phyloP scores from a whole-genome alignment of 257 asterid genomes.

The Gentiana macrophylla region DNA sequence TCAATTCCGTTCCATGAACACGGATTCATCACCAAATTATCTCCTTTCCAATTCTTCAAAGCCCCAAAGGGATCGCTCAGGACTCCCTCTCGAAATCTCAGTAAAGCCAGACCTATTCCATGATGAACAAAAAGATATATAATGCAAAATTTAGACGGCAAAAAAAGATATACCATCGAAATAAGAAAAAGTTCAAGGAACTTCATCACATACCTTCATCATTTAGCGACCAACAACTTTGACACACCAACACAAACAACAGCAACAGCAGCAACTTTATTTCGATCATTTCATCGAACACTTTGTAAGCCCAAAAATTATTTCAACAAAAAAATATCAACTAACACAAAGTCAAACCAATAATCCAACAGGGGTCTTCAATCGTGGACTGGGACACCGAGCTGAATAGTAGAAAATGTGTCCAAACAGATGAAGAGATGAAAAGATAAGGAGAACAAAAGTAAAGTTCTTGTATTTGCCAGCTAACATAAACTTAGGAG shows the following conservation, averaged over 20 bases:
- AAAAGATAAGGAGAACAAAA: background rate
- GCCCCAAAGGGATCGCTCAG: slow-evolving; percentile 53
- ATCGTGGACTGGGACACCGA: slow-evolving; percentile 14
- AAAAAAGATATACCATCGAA: background rate
- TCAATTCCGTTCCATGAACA: slow-evolving; percentile 80
- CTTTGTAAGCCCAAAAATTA: slow-evolving; percentile 13
- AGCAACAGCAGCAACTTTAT: slow-evolving; percentile 8
- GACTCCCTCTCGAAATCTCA: slow-evolving; percentile 50
- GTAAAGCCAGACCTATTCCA: slow-evolving; percentile 51
- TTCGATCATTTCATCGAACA: slow-evolving; percentile 17
- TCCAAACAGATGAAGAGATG: background rate
- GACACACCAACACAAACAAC: slow-evolving; percentile 15
- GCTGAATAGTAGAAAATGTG: slow-evolving; percentile 16
- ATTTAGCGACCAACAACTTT: slow-evolving; percentile 29
- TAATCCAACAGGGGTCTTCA: slow-evolving; percentile 14
- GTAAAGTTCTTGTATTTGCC: slow-evolving; percentile 6
- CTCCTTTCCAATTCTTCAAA: slow-evolving; percentile 56
- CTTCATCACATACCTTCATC: slow-evolving; percentile 45
- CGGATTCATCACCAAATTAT: slow-evolving; percentile 43
- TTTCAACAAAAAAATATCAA: slow-evolving; percentile 14
- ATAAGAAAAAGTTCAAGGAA: slow-evolving; percentile 3
- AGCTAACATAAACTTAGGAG: slow-evolving; percentile 6
- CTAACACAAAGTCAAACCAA: slow-evolving; percentile 7
- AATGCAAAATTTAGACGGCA: background rate
- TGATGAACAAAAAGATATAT: background rate